A percentile compares a stretch with the other conserved stretches of the same genome.
phyloP scores from a whole-genome alignment of 257 asterid genomes.

The Plantago elongata region DNA sequence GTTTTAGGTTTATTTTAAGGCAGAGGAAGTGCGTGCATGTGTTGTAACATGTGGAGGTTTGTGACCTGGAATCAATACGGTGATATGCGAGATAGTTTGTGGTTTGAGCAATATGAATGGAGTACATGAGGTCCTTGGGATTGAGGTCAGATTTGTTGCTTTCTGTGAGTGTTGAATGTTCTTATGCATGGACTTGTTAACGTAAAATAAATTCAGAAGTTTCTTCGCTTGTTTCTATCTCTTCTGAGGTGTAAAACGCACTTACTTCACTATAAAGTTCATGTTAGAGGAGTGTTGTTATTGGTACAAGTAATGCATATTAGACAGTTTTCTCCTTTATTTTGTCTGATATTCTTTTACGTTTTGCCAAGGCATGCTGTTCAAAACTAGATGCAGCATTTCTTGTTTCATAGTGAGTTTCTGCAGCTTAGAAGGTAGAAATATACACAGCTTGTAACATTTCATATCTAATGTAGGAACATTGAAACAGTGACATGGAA shows the following conservation, averaged over 20 bases:
- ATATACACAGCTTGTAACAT: too few relatives aligned
- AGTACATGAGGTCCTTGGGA: slow-evolving; percentile 74
- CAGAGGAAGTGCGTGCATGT: slow-evolving; percentile 88
- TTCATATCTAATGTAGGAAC: too few relatives aligned
- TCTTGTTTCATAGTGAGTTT: too few relatives aligned
- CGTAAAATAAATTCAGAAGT: not conserved
- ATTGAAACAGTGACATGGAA: too few relatives aligned
- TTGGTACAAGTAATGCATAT: not conserved
- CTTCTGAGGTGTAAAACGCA: not conserved
- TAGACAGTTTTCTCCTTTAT: too few relatives aligned
- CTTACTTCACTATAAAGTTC: not conserved
- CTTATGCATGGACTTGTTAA: slow-evolving; percentile 13
- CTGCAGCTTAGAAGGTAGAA: too few relatives aligned
- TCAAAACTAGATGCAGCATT: too few relatives aligned
- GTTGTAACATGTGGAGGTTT: slow-evolving; percentile 95
- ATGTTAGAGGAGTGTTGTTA: not conserved
- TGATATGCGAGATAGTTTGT: slow-evolving; percentile 88
- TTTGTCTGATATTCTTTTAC: too few relatives aligned
- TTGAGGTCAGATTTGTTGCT: slow-evolving; percentile 51
- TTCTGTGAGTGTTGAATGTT: slow-evolving; percentile 11
- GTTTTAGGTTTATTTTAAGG: slow-evolving; percentile 63
- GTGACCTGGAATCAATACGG: slow-evolving; percentile 98
- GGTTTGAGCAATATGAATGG: slow-evolving; percentile 81
- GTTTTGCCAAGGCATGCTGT: too few relatives aligned
- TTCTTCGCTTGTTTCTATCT: not conserved